These are phyloP conservation scores for Diaporthe amygdali DNA, from an alignment of 2,329 filamentous ascomycete species.

Conservation along the genomic window DNA sequence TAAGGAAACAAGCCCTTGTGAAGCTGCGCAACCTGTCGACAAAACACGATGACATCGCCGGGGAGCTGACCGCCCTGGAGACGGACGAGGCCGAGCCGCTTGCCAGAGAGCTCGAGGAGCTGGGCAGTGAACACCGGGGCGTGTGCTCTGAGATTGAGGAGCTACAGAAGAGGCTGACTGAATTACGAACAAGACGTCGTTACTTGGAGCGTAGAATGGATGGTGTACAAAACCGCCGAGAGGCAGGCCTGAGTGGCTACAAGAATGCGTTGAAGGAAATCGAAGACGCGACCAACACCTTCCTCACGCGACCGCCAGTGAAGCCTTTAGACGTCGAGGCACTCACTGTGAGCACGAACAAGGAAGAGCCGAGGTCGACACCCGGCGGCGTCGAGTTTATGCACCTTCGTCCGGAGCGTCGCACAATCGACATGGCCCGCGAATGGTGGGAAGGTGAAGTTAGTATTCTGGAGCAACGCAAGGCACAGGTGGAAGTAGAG, in stretches of 20 bases:
- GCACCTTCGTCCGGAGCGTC: conserved; percentile 64
- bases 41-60: conserved; percentile 53
- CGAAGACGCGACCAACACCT: conserved; percentile 63
- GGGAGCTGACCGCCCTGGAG: conserved; percentile 60
- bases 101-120: conserved; percentile 63
- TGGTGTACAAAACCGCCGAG: conserved; percentile 67
- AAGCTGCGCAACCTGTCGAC: conserved; percentile 60
- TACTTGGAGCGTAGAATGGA: conserved; percentile 64
- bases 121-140: conserved; percentile 57
- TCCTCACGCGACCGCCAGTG: conserved; percentile 64
- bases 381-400: conserved; percentile 59
- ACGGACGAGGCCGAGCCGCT: conserved; percentile 62
- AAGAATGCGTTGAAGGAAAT: conserved; percentile 69
- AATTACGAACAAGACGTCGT: conserved; percentile 64
- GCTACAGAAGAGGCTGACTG: conserved; percentile 67
- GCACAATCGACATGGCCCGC: conserved; percentile 73
- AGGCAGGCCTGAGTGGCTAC: conserved; percentile 76
- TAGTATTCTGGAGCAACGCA: conserved; percentile 57
- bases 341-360: conserved; percentile 29
- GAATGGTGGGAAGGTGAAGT: conserved; percentile 74
- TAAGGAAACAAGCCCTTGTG: conserved; percentile 62
- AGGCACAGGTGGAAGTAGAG: conserved; percentile 64
- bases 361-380: conserved; percentile 33
- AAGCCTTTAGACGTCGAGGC: conserved; percentile 56
- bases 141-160: conserved; percentile 69